Percentiles rank a stretch among this genome's conserved stretches.
Conservation (phyloP, 305 asterid species). For the Euphrasia arctica region DNA sequence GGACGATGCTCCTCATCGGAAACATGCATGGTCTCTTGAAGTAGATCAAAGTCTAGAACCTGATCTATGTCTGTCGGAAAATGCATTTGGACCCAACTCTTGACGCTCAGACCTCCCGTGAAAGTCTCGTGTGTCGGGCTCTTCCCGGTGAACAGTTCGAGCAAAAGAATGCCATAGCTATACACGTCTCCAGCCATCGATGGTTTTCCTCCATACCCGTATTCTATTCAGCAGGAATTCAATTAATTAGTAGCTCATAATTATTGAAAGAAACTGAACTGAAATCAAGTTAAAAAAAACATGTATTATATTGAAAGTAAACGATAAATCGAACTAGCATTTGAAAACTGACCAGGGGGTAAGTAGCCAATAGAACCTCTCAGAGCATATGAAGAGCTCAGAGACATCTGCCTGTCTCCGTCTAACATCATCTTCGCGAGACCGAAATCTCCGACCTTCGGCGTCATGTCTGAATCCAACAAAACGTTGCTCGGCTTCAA, state of each 20-base stretch:
- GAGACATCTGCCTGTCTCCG: slow-evolving; percentile 26
- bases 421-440: slow-evolving; percentile 46
- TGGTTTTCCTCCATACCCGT: slow-evolving; percentile 47
- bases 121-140: slow-evolving; percentile 50
- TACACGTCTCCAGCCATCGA: slow-evolving; percentile 60
- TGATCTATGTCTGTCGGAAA: slow-evolving; percentile 33
- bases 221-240: too few species aligned
- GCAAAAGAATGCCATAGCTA: slow-evolving; percentile 56
- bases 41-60: slow-evolving; percentile 35
- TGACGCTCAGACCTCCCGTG: slow-evolving; percentile 39
- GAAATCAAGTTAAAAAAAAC: too few species aligned
- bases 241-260: too few species aligned
- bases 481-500: slow-evolving; percentile 59
- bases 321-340: not conserved
- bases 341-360: slow-evolving; percentile 52
- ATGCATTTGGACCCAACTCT: slow-evolving; percentile 43
- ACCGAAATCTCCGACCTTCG: slow-evolving; percentile 67
- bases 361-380: slow-evolving; percentile 76
- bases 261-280: too few species aligned
- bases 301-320: too few species aligned
- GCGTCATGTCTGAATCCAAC: slow-evolving; percentile 50
- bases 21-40: slow-evolving; percentile 6
- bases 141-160: slow-evolving; percentile 53
- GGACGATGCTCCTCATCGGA: slow-evolving; percentile 6
- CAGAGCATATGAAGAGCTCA: slow-evolving; percentile 44